phyloP scores from a whole-genome alignment of 495 filamentous ascomycete genomes.

The Xylona heveae region DNA sequence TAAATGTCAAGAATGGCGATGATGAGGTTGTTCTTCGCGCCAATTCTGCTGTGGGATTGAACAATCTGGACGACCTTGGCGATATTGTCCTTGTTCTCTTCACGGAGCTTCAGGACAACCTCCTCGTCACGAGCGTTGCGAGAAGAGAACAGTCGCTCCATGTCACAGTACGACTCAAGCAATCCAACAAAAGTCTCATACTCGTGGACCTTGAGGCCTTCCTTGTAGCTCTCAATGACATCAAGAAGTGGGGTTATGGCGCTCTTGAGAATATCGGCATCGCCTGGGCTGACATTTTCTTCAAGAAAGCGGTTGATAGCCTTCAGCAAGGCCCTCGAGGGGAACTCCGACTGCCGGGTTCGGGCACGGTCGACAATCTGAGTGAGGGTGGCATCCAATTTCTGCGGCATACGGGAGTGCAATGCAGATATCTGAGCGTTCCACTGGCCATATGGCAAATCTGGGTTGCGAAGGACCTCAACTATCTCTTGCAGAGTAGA shows the following conservation, averaged over 20 bases:
- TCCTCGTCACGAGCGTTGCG: constrained; percentile 79
- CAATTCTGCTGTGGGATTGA: constrained; percentile 79
- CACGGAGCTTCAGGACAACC: constrained; percentile 79
- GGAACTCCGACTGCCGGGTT: constrained; percentile 66
- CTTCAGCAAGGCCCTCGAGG: constrained; percentile 70
- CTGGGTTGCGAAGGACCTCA: constrained; percentile 69
- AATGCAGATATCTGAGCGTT: constrained; percentile 84
- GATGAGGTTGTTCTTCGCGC: constrained; percentile 84
- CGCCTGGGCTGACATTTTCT: constrained; percentile 50
- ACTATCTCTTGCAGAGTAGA: constrained; percentile 73
- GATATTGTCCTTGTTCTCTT: constrained; percentile 89
- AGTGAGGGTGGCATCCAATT: constrained; percentile 60
- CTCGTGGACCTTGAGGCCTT: constrained; percentile 83
- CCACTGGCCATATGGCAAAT: constrained; percentile 94
- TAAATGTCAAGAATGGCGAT: constrained; percentile 87
- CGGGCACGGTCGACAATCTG: constrained; percentile 69
- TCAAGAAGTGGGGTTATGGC: constrained; percentile 57
- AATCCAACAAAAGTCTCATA: constrained; percentile 61
- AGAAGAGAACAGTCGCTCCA: constrained; percentile 74
- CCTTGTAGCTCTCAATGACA: constrained; percentile 63
- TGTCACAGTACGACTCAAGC: constrained; percentile 55
- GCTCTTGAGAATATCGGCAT: constrained; percentile 48
- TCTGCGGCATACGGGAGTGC: constrained; percentile 88
- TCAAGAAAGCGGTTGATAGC: constrained; percentile 72
- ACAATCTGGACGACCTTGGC: constrained; percentile 64